Evolutionary conservation across 2,329 filamentous ascomycete genomes (phyloP), one percentile per base, ranked within the genome.

Genomic region (Hymenoscyphus occultus): DNA sequence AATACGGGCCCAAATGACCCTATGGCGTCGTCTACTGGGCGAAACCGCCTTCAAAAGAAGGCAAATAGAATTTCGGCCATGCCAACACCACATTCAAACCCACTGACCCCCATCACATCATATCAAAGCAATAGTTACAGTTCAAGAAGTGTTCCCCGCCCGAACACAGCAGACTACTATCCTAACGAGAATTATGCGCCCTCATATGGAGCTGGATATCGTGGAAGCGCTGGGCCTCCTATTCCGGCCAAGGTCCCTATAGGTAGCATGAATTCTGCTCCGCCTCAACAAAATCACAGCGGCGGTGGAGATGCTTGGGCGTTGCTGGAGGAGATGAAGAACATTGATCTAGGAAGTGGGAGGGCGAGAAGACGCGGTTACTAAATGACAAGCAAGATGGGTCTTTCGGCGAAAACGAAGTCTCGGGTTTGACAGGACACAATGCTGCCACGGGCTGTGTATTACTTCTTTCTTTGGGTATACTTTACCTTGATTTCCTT

Each of bases 221-320:
- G 74, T 31, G 69, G 73, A 10, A 72, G 75, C 56, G 65, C 71
- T 6, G 78, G 75, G 19, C 80, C 78, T 0, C 85, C 87, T 0
- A 83, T 91, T 59, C 89, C 90, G 3, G 87, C 88, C n/a, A 92
- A 92, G 77, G 79, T 91, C 9, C 88, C 89, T 0, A 76, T 90
- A 28, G 74, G 76, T 71, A 70, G 83, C 80, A 78, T 82, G 79
- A 67, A 80, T 78, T 39, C 74, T 71, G 59, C 73, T 70, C 2
- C 28, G 28, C 1, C 70, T 56, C 60, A 72, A 59, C 40, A 68
- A 35, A 22, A 19, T 4, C 48, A 54, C 10, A 28, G 6, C 22
- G 77, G 76, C 5, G 77, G 78, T 40, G 71, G 78, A 76, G 61
- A 77, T 64, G 80, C 85, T 68, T 81, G 82, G 76, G 85, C 88